phyloP scores from a whole-genome alignment of 2,329 filamentous ascomycete species.

The Acrodontium crateriforme region DNA sequence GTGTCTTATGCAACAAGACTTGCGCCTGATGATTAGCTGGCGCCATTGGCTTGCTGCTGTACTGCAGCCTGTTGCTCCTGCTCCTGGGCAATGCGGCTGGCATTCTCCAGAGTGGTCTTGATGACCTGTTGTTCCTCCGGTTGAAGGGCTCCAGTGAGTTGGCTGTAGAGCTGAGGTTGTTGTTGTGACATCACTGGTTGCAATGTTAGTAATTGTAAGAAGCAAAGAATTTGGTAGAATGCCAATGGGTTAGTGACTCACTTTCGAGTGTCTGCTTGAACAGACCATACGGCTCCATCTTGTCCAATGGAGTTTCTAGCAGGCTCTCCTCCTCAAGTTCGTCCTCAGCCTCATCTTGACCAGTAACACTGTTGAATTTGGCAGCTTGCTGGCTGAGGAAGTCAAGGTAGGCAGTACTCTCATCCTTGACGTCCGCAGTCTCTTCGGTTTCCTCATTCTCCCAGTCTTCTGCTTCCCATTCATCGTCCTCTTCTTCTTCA shows the following conservation, averaged over 20 bases:
- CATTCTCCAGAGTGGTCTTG: conserved; percentile 62
- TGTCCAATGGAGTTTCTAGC: conserved; percentile 86
- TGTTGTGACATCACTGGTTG: conserved; percentile 70
- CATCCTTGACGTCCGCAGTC: conserved; percentile 59
- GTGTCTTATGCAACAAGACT: too few species aligned
- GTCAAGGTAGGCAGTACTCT: conserved; percentile 86
- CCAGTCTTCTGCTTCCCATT: conserved; percentile 66
- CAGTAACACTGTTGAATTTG: conserved; percentile 37
- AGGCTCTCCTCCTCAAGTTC: conserved; percentile 85
- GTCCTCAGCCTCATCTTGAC: conserved; percentile 61
- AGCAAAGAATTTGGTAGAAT: too few species aligned
- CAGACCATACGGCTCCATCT: conserved; percentile 82
- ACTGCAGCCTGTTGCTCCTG: conserved; percentile 4
- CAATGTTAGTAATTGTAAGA: conserved; percentile 21
- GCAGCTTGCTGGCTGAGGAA: conserved; percentile 72
- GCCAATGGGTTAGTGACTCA: too few species aligned
- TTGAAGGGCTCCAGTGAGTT: conserved; percentile 62
- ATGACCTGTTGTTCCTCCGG: conserved; percentile 71
- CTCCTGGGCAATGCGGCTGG: conserved; percentile 37
- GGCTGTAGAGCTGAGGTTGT: conserved; percentile 77
- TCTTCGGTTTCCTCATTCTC: conserved; percentile 51
- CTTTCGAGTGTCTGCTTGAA: conserved; percentile 73
- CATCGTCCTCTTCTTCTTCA: conserved; percentile 67
- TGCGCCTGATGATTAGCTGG: too few species aligned
- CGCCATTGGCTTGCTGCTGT: background rate